phyloP scores from a whole-genome alignment of 371 early-diverging fungal genomes.

The Syncephalastrum monosporum region DNA sequence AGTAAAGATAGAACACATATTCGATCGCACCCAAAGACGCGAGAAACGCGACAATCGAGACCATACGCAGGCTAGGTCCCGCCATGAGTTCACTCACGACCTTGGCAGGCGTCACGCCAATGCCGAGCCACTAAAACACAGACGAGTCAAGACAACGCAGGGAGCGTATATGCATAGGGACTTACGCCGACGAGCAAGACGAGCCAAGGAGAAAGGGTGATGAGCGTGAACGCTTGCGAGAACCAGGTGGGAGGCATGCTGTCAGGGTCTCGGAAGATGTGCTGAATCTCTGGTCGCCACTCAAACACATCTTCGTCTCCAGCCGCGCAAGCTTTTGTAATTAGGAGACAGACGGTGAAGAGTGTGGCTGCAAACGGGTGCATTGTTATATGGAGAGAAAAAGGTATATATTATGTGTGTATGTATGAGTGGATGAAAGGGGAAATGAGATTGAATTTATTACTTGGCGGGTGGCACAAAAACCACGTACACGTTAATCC shows the following conservation, averaged over 20 bases:
- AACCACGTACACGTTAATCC: too few species aligned
- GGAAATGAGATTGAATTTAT: too few species aligned
- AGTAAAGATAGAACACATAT: slow-evolving; percentile 67
- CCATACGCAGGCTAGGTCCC: slow-evolving; percentile 26
- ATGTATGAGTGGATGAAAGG: too few species aligned
- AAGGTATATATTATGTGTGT: too few species aligned
- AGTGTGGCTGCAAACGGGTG: background rate
- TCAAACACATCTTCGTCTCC: slow-evolving; percentile 50
- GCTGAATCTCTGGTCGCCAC: slow-evolving; percentile 65
- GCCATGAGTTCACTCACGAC: slow-evolving; percentile 26
- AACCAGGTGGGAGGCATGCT: slow-evolving; percentile 60
- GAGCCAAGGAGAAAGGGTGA: slow-evolving; percentile 67
- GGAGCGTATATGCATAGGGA: background rate
- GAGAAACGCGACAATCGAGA: slow-evolving; percentile 57
- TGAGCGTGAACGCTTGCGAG: slow-evolving; percentile 53
- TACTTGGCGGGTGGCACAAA: too few species aligned
- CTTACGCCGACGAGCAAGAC: slow-evolving; percentile 60
- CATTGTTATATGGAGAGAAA: slow-evolving; percentile 1
- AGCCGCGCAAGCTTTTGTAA: slow-evolving; percentile 23
- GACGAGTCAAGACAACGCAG: too few species aligned
- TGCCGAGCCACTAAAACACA: slow-evolving; percentile 47
- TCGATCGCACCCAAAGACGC: slow-evolving; percentile 56
- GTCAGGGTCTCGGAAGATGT: slow-evolving; percentile 63
- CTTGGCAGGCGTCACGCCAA: slow-evolving; percentile 52
- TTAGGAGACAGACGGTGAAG: slow-evolving; percentile 6